Evolutionary conservation across 306 rosid genomes (phyloP).

Genomic region (Cicer chorassanicum): DNA sequence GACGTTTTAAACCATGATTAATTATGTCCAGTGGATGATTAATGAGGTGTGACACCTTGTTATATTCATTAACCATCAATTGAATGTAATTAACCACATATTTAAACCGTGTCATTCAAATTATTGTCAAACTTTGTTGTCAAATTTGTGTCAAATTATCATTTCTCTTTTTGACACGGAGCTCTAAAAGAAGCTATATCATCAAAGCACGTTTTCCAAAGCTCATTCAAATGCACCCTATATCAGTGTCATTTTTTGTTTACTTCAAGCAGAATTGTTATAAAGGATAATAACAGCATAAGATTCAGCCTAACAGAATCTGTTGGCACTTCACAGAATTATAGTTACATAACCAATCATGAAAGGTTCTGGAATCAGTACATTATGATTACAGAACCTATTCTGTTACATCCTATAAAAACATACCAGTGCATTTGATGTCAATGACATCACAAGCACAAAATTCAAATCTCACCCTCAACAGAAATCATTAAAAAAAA

Average conservation of each 20-base stretch:
- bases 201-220: background rate
- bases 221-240: background rate
- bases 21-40: too few relatives aligned
- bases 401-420: background rate
- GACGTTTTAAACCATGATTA: too few relatives aligned
- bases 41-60: too few relatives aligned
- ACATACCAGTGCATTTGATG: constrained; percentile 3
- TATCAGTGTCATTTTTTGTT: background rate
- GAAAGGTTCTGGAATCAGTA: background rate
- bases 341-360: background rate
- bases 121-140: too few relatives aligned
- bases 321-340: background rate
- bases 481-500: background rate
- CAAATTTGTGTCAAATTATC: too few relatives aligned
- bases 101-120: too few relatives aligned
- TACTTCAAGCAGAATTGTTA: background rate
- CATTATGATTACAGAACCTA: background rate
- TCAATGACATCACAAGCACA: constrained; percentile 5
- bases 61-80: too few relatives aligned
- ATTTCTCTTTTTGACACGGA: background rate
- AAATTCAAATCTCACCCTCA: background rate
- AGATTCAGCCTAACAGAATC: constrained; percentile 14
- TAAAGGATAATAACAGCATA: background rate
- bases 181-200: background rate
- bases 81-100: too few relatives aligned